Conservation (phyloP, 768 basidiomycete species). For the Punctularia strigosozonata region DNA sequence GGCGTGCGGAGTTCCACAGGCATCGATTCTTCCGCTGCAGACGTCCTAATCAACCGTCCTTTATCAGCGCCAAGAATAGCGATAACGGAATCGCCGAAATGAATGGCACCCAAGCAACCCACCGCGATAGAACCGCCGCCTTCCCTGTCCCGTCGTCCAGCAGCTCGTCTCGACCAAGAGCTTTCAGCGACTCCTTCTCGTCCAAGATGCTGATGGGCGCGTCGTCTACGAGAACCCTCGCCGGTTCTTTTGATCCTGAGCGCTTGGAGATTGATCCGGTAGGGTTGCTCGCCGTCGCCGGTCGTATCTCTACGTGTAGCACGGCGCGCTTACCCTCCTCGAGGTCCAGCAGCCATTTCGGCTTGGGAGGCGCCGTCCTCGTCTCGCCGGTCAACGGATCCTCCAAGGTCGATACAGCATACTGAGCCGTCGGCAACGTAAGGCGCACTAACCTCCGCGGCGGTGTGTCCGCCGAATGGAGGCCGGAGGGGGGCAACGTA, state of each 20-base stretch:
- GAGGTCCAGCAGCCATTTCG: constrained; percentile 62
- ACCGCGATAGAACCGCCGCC: constrained; percentile 64
- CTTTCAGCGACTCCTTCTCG: constrained; percentile 70
- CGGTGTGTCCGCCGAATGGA: constrained; percentile 50
- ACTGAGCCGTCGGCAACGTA: constrained; percentile 74
- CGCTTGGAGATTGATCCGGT: too few relatives aligned
- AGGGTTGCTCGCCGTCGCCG: constrained; percentile 21
- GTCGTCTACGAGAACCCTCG: constrained; percentile 32
- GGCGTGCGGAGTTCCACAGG: constrained; percentile 51
- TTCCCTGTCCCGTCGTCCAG: constrained; percentile 57
- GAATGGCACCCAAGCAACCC: constrained; percentile 15
- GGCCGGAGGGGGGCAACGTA: constrained; percentile 71
- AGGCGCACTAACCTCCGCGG: constrained; percentile 69
- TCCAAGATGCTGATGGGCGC: constrained; percentile 33
- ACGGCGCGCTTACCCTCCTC: constrained; percentile 48
- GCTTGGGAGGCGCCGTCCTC: constrained; percentile 45
- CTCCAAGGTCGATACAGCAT: constrained; percentile 58
- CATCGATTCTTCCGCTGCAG: constrained; percentile 43
- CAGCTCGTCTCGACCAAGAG: constrained; percentile 63
- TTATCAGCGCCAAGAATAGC: constrained; percentile 6
- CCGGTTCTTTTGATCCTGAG: constrained; percentile 20
- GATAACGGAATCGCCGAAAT: constrained; percentile 4
- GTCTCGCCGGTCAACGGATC: constrained; percentile 75
- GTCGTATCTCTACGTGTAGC: constrained; percentile 45
- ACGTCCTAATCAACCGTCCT: constrained; percentile 26